Conservation (phyloP, 371 early-diverging fungal species). For the Fennellomyces sp. region DNA sequence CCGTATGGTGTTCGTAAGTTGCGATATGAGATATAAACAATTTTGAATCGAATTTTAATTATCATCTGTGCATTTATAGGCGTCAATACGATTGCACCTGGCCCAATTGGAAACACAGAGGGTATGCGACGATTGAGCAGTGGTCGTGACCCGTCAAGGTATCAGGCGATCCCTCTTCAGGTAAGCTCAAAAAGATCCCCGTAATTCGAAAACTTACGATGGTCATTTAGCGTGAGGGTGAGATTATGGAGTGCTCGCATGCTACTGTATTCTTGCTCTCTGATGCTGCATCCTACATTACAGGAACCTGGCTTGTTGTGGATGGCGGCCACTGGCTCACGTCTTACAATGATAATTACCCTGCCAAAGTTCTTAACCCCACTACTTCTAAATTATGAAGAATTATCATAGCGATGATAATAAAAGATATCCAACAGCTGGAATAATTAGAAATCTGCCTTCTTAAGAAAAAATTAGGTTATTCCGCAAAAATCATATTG, state of each 20-base stretch:
- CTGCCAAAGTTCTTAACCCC: conserved; percentile 21
- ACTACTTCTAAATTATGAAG: not conserved
- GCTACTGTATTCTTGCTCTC: conserved; percentile 74
- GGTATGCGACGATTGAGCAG: conserved; percentile 18
- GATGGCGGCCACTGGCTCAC: conserved; percentile 66
- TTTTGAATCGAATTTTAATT: too few species aligned
- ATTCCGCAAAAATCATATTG: too few species aligned
- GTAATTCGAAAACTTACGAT: not conserved
- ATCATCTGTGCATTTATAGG: too few species aligned
- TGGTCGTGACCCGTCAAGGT: conserved; percentile 23
- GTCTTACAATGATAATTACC: conserved; percentile 12
- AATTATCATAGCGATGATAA: too few species aligned
- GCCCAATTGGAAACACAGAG: conserved; percentile 35
- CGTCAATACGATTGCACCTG: conserved; percentile 47
- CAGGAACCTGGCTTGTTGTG: conserved; percentile 65
- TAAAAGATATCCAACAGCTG: too few species aligned
- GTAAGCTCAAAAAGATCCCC: conserved; percentile 26
- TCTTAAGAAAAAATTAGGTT: too few species aligned
- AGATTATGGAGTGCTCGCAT: conserved; percentile 70
- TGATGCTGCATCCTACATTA: conserved; percentile 65
- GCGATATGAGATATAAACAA: too few species aligned
- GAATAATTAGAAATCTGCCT: too few species aligned
- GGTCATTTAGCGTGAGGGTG: conserved; percentile 48
- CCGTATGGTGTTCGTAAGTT: conserved; percentile 51
- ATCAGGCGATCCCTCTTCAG: conserved; percentile 28